Evolutionary conservation across 2,329 filamentous ascomycete species (phyloP).

Genomic region (Fragosphaeria purpurea): DNA sequence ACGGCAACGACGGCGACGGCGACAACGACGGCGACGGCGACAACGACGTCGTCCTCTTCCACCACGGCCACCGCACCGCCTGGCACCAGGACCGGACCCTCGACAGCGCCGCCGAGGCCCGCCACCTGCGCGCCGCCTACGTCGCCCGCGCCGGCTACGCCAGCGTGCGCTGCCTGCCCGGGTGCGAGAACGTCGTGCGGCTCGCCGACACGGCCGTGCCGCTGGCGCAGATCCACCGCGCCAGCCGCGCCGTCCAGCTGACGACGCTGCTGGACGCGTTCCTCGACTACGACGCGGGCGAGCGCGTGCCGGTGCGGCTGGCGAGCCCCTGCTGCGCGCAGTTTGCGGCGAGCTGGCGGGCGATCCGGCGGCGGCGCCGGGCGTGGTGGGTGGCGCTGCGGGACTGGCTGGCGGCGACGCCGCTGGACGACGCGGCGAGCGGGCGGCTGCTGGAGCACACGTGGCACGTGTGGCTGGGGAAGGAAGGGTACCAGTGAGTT

Average conservation of each 20-base stretch:
- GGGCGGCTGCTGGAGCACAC: conserved; percentile 42
- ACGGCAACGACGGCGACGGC: conserved; percentile 51
- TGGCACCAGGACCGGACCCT: conserved; percentile 56
- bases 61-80: conserved; percentile 42
- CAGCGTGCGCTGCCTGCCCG: conserved; percentile 43
- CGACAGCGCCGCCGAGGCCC: conserved; percentile 38
- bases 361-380: conserved; percentile 27
- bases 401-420: conserved; percentile 37
- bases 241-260: conserved; percentile 12
- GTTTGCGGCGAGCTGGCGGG: conserved; percentile 37
- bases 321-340: conserved; percentile 42
- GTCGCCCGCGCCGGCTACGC: conserved; percentile 46
- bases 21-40: conserved; percentile 51
- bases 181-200: conserved; percentile 19
- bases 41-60: conserved; percentile 48
- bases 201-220: conserved; percentile 9
- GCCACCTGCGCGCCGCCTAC: conserved; percentile 38
- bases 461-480: conserved; percentile 36
- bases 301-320: conserved; percentile 23
- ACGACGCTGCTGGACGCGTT: conserved; percentile 15
- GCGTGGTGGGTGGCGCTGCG: conserved; percentile 36
- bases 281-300: conserved; percentile 12
- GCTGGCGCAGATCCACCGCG: background rate
- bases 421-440: conserved; percentile 30
- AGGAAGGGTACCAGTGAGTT: conserved; percentile 11